These are phyloP conservation scores for Gastrodia elata DNA, from an alignment of 106 monocot genomes.

Conservation along the genomic window DNA sequence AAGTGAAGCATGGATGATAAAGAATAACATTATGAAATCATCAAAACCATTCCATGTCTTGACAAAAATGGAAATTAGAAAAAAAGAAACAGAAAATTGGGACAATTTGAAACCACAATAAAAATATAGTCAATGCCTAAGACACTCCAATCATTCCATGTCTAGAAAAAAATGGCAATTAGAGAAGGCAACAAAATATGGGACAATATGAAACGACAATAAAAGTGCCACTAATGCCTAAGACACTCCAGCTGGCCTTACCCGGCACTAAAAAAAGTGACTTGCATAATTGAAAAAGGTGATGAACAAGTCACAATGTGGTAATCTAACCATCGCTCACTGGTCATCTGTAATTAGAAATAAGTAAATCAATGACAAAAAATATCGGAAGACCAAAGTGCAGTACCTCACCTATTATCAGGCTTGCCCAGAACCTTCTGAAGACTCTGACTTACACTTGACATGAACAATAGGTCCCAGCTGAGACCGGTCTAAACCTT, in stretches of 20 bases:
- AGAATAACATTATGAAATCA: background rate
- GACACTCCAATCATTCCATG: background rate
- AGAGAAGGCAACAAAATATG: background rate
- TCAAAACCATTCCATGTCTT: conserved; percentile 1
- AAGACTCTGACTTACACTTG: conserved; percentile 68
- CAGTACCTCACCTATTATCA: conserved; percentile 31
- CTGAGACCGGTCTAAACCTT: conserved; percentile 53
- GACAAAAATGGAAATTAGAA: background rate
- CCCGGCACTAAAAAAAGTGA: background rate
- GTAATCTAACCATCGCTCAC: background rate
- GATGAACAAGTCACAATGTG: background rate
- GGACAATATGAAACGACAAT: background rate
- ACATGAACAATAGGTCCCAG: conserved; percentile 90
- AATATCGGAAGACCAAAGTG: conserved; percentile 4
- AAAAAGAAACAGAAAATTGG: background rate
- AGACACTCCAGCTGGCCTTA: background rate
- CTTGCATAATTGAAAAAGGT: conserved; percentile 1
- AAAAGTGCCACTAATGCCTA: background rate
- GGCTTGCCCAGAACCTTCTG: conserved; percentile 23
- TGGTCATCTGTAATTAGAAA: background rate
- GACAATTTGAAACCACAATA: background rate
- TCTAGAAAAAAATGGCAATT: background rate
- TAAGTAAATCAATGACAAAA: background rate
- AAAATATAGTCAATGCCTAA: background rate
- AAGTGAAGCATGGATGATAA: background rate